These are phyloP conservation scores for Cytospora chrysosperma DNA, from an alignment of 2,329 filamentous ascomycete genomes.

Conservation along the genomic window DNA sequence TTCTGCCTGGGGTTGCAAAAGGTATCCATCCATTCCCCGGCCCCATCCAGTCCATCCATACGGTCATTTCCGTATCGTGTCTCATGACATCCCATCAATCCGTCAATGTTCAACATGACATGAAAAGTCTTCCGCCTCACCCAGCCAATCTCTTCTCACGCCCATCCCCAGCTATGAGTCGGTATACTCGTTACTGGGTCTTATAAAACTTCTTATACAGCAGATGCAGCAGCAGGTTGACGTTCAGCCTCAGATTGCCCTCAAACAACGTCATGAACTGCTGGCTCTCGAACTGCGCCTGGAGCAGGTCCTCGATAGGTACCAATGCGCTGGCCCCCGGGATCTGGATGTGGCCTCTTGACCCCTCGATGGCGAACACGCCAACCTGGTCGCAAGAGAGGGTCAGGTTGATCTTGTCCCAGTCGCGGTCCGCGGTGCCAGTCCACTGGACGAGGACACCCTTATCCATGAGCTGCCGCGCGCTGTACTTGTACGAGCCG, in stretches of 20 bases:
- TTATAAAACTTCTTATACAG: conserved; percentile 99
- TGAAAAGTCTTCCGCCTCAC: not conserved
- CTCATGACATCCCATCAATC: conserved; percentile 6
- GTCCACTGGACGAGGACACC: conserved; percentile 92
- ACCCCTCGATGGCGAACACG: conserved; percentile 89
- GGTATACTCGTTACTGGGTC: conserved; percentile 50
- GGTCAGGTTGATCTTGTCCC: conserved; percentile 90
- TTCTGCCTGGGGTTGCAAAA: conserved; percentile 15
- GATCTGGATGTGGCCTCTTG: conserved; percentile 89
- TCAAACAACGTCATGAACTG: conserved; percentile 97
- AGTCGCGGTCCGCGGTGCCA: conserved; percentile 78
- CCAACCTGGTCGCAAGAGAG: conserved; percentile 93
- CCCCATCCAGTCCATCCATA: conserved; percentile 1
- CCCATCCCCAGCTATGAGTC: not conserved
- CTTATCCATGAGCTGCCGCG: conserved; percentile 84
- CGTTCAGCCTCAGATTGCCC: conserved; percentile 80
- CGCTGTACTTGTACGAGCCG: conserved; percentile 96
- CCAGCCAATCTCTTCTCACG: not conserved
- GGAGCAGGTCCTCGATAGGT: conserved; percentile 87
- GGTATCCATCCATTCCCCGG: conserved; percentile 9
- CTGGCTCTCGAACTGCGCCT: conserved; percentile 95
- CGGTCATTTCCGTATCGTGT: conserved; percentile 3
- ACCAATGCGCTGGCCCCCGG: conserved; percentile 87
- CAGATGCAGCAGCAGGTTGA: conserved; percentile 93
- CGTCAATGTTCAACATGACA: not conserved